A percentile compares a stretch with the other conserved stretches of the same genome.
These are phyloP conservation scores for Fusarium metavorans DNA, from an alignment of 2,329 filamentous ascomycete genomes.

Conservation along the genomic window DNA sequence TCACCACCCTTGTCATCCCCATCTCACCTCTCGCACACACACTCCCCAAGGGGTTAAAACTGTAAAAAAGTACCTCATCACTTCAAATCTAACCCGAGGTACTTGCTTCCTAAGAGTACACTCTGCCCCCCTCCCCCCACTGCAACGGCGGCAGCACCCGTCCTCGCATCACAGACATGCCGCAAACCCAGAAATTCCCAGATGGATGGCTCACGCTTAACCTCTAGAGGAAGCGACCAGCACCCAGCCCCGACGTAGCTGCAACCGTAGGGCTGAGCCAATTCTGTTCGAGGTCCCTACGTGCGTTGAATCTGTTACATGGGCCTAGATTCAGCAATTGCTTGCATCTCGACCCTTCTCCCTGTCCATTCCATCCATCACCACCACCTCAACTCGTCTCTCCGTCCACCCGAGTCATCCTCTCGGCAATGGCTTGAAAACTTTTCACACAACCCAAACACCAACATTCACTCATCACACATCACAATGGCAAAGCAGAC, in stretches of 20 bases:
- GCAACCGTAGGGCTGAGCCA: slow-evolving; percentile 38
- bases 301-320: slow-evolving; percentile 15
- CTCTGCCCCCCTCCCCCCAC: slow-evolving; percentile 18
- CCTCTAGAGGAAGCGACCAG: slow-evolving; percentile 43
- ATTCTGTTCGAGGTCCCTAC: slow-evolving; percentile 16
- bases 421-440: slow-evolving; percentile 1
- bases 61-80: slow-evolving; percentile 9
- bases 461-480: neutral
- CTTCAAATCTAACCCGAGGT: neutral
- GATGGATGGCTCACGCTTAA: slow-evolving; percentile 38
- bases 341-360: slow-evolving; percentile 1
- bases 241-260: slow-evolving; percentile 14
- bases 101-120: slow-evolving; percentile 6
- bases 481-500: neutral
- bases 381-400: neutral
- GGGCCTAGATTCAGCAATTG: neutral
- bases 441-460: neutral
- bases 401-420: neutral
- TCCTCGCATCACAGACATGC: slow-evolving; percentile 34
- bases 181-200: slow-evolving; percentile 26
- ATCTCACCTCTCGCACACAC: slow-evolving; percentile 13
- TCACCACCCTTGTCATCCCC: slow-evolving; percentile 7
- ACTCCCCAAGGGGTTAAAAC: neutral
- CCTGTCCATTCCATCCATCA: neutral
- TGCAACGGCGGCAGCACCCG: slow-evolving; percentile 43